Conservation (phyloP, 352 stramenopile species). For the Phytophthora ohioensis region DNA sequence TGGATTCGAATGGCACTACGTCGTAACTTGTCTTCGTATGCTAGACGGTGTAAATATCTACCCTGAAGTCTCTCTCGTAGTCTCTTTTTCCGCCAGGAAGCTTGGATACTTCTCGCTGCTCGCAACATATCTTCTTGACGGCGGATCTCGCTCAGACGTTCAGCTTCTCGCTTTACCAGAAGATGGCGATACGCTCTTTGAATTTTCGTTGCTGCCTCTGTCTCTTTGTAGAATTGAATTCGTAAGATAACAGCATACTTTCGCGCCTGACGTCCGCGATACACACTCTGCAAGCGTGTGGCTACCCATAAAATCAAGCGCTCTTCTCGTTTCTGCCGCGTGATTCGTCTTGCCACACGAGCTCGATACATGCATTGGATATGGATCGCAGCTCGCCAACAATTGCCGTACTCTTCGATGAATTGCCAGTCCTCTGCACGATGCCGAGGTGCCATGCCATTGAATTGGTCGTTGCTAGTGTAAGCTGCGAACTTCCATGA, state of each 20-base stretch:
- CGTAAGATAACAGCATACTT: constrained; percentile 51
- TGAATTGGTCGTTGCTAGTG: constrained; percentile 58
- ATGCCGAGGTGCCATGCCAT: constrained; percentile 78
- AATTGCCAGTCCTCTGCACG: constrained; percentile 83
- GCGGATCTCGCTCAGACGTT: constrained; percentile 25
- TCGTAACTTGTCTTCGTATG: constrained; percentile 34
- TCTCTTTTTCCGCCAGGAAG: constrained; percentile 53
- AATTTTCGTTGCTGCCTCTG: constrained; percentile 62
- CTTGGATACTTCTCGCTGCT: constrained; percentile 51
- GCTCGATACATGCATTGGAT: constrained; percentile 80
- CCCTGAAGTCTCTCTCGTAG: constrained; percentile 42
- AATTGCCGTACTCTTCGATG: constrained; percentile 88
- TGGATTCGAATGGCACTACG: constrained; percentile 72
- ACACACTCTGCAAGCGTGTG: constrained; percentile 70
- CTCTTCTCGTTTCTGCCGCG: constrained; percentile 58
- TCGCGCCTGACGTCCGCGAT: constrained; percentile 65
- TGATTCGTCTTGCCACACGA: constrained; percentile 51
- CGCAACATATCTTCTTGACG: constrained; percentile 29
- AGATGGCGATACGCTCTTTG: constrained; percentile 53
- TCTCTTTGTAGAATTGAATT: constrained; percentile 64
- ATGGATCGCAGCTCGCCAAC: constrained; percentile 66
- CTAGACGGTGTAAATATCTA: constrained; percentile 28
- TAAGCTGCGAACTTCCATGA: constrained; percentile 73
- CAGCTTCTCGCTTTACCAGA: constrained; percentile 20
- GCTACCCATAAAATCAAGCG: constrained; percentile 61